Base-by-base conservation (phyloP, 139 green algal species). In the Chlamydomonas sphaeroides region DNA sequence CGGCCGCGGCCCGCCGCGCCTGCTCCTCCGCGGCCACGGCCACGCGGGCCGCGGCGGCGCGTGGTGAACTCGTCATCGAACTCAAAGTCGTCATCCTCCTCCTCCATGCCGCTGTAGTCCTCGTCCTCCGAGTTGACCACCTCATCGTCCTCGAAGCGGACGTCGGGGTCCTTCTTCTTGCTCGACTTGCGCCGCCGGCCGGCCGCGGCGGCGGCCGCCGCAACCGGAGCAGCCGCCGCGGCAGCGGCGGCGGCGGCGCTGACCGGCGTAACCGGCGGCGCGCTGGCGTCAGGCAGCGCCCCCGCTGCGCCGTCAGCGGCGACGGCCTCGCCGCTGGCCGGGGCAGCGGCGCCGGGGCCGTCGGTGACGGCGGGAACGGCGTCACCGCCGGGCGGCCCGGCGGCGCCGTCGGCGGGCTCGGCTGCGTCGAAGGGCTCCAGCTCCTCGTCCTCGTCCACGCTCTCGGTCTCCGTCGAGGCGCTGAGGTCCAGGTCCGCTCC, bases 21-120 rank as follows among this genome's bases (percentile, higher is more conserved):
- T 8, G 18, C 56, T 21, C 56, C 56, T 21, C 56, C 25, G 20
- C 56, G 25, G 56, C 56, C 23, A 28, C 56, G 25, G 56, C 56
- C 25, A 25, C 17, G 23, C 23, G 6, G 6, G 56, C 56, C 56
- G 6, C 51, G 14, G 20, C 51, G 17, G 4, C 51, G 17, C 2
- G 6, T 28, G 56, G 23, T 20, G 25, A 56, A n/a, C 23, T 25
- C 56, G 56, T 28, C 18, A 26, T 26, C 18, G n/a, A 6, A 26
- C 14, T 38, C 30, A 36, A 66, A 36, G n/a, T 36, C 26, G 18
- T 36, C 26, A 36, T 66, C 61, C 14, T 66, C 61, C 3, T 66
- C 61, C 26, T 70, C 74, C 0, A 48, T 21, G 21, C 21, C 70
- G 51, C 32, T 53, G 51, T 66, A 80, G n/a, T 80, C 74, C n/a